These are phyloP conservation scores for Rhipidocladum racemiflorum DNA, from an alignment of 176 grass and related monocot species.

Conservation along the genomic window DNA sequence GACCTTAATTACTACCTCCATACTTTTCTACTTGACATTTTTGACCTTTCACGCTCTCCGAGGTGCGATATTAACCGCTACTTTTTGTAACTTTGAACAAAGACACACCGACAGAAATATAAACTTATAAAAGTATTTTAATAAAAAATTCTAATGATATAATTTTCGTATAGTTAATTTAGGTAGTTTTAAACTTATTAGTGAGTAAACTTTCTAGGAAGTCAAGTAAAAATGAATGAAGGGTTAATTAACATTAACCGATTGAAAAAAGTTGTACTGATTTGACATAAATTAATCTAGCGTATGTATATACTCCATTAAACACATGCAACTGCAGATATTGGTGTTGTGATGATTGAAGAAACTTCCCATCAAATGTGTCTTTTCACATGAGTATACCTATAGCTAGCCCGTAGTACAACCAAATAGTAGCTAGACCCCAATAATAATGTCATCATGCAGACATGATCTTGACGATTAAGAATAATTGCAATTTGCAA, in stretches of 20 bases:
- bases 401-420: background rate
- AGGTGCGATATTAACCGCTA: fast-evolving
- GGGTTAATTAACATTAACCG: too few species aligned
- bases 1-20: too few species aligned
- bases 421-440: background rate
- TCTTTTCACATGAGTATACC: background rate
- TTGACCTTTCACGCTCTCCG: too few species aligned
- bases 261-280: background rate
- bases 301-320: background rate
- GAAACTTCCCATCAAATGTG: background rate
- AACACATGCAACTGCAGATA: background rate
- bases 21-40: too few species aligned
- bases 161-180: fast-evolving
- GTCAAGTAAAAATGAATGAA: too few species aligned
- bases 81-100: too few species aligned
- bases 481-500: background rate
- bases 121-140: too few species aligned
- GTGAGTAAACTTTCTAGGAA: too few species aligned
- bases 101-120: too few species aligned
- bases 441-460: background rate
- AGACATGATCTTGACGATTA: background rate
- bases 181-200: too few species aligned
- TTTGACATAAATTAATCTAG: background rate
- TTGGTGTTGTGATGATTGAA: background rate
- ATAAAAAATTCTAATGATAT: too few species aligned